These are phyloP conservation scores for Lunularia cruciata DNA, from an alignment of 225 moss, liverwort and hornwort genomes.

Conservation along the genomic window DNA sequence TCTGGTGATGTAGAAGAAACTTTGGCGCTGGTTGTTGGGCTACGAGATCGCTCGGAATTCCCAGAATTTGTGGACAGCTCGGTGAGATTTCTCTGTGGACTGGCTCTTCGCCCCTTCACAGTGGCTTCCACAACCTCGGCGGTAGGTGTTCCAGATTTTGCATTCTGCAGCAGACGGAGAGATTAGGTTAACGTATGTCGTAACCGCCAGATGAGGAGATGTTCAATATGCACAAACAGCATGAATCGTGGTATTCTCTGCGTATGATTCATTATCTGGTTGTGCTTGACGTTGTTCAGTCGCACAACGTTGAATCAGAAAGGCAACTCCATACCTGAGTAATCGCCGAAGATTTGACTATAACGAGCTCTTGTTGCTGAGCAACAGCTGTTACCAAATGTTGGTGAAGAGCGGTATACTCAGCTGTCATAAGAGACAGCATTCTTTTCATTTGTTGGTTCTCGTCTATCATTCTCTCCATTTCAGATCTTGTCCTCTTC, in stretches of 20 bases:
- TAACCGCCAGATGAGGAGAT: neutral
- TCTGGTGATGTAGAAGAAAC: neutral
- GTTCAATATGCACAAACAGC: neutral
- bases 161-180: neutral
- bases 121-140: neutral
- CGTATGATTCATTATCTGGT: neutral
- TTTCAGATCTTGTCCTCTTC: constrained; percentile 27
- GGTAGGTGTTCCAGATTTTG: neutral
- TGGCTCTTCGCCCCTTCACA: constrained; percentile 22
- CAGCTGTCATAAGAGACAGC: constrained; percentile 16
- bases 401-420: constrained; percentile 30
- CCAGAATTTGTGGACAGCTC: constrained; percentile 9
- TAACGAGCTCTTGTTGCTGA: constrained; percentile 18
- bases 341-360: neutral
- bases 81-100: constrained; percentile 29
- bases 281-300: too few species aligned
- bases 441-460: constrained; percentile 38
- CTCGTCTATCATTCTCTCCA: constrained; percentile 24
- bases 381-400: constrained; percentile 20
- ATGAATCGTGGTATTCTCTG: neutral
- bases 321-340: neutral
- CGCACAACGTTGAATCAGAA: neutral
- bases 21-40: constrained; percentile 23
- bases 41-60: constrained; percentile 25
- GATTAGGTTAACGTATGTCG: neutral